Evolutionary conservation across 2,329 filamentous ascomycete genomes (phyloP).

Genomic region (Fusarium sp.): DNA sequence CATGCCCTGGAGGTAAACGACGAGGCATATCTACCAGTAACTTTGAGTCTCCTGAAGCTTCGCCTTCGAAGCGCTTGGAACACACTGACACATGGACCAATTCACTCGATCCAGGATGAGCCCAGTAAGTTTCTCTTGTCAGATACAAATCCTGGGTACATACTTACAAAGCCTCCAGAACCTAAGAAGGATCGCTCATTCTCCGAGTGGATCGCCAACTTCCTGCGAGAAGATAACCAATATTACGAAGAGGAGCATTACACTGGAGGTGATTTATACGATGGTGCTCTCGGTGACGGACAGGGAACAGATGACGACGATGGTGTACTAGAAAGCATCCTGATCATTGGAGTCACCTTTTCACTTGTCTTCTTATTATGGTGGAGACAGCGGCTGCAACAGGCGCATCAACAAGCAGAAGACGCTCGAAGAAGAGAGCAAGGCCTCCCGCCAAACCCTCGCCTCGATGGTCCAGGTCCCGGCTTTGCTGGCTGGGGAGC

Average conservation of each 20-base stretch:
- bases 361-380: conserved; percentile 81
- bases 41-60: conserved; percentile 85
- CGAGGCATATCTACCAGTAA: conserved; percentile 93
- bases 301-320: conserved; percentile 74
- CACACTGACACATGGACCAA: conserved; percentile 84
- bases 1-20: conserved; percentile 88
- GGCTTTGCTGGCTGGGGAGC: conserved; percentile 51
- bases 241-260: conserved; percentile 70
- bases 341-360: conserved; percentile 81
- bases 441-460: conserved; percentile 39
- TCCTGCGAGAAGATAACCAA: conserved; percentile 74
- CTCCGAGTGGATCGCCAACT: conserved; percentile 86
- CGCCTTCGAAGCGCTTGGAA: conserved; percentile 92
- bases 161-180: conserved; percentile 57
- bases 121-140: conserved; percentile 66
- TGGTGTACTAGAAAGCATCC: conserved; percentile 81
- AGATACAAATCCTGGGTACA: neutral
- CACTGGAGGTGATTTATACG: conserved; percentile 62
- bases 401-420: conserved; percentile 55
- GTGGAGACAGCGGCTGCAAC: conserved; percentile 76
- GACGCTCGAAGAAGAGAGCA: conserved; percentile 46
- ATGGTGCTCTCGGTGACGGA: conserved; percentile 63
- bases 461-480: conserved; percentile 35
- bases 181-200: conserved; percentile 78
- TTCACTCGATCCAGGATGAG: conserved; percentile 93